These are phyloP conservation scores for Berberis thunbergii DNA, from an alignment of 164 flowering plant genomes.

Conservation along the genomic window DNA sequence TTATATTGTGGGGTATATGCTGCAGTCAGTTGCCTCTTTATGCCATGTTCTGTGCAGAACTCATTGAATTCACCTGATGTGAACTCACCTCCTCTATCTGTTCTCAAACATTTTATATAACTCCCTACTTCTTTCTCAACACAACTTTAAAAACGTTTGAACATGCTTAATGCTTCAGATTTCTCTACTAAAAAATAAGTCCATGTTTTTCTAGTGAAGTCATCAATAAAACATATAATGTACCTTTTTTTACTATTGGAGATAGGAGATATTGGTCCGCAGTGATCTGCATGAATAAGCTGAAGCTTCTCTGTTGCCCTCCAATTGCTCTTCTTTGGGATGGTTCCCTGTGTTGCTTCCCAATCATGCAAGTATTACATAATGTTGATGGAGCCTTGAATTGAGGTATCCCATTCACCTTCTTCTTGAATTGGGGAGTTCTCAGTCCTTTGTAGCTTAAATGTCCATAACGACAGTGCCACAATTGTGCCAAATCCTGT, in stretches of 20 bases:
- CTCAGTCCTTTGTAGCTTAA: too few relatives aligned
- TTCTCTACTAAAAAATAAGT: constrained; percentile 5
- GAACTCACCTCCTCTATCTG: constrained; percentile 3
- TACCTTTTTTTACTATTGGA: neutral
- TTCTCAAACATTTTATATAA: neutral
- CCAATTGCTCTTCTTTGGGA: too few relatives aligned
- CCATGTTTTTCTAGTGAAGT: constrained; percentile 2
- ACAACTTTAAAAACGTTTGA: neutral
- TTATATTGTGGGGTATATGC: neutral
- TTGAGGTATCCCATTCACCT: too few relatives aligned
- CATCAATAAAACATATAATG: constrained; percentile 2
- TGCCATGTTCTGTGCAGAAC: neutral
- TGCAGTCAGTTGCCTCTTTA: neutral
- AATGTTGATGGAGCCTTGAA: too few relatives aligned
- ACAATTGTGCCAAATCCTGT: too few relatives aligned
- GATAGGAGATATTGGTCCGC: too few relatives aligned
- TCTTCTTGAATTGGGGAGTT: too few relatives aligned
- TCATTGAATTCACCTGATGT: neutral
- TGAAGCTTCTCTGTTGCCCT: too few relatives aligned
- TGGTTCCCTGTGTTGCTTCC: too few relatives aligned
- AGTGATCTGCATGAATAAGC: too few relatives aligned
- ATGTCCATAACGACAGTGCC: too few relatives aligned
- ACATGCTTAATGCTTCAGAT: neutral
- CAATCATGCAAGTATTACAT: too few relatives aligned
- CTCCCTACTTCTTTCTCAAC: neutral